phyloP scores from a whole-genome alignment of 805 yeast genomes.

The Torulaspora microellipsoides region DNA sequence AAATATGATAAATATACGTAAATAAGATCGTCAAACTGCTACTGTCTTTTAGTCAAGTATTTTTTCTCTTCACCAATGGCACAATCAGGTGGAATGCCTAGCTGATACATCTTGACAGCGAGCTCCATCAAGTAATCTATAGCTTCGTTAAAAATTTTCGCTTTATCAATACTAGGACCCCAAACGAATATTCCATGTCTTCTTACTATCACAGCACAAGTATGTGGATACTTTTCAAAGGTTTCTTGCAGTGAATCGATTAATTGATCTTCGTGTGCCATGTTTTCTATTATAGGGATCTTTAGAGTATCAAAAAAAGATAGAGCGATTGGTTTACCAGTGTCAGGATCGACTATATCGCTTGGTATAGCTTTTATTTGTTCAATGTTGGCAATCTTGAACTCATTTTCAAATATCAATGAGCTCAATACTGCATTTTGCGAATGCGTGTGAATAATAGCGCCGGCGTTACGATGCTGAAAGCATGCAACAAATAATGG shows the following conservation, averaged over 20 bases:
- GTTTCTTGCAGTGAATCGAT: conserved; percentile 61
- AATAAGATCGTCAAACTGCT: background rate
- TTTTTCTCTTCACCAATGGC: conserved; percentile 35
- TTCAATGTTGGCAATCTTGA: conserved; percentile 75
- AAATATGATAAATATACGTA: conserved; percentile 2
- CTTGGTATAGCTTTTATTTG: conserved; percentile 89
- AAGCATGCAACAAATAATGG: conserved; percentile 79
- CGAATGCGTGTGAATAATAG: conserved; percentile 93
- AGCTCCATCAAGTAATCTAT: conserved; percentile 82
- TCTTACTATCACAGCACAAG: conserved; percentile 85
- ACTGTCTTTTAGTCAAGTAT: conserved; percentile 15
- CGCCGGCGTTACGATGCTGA: conserved; percentile 69
- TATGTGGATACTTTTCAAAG: conserved; percentile 62
- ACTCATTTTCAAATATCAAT: conserved; percentile 62
- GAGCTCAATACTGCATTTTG: conserved; percentile 82
- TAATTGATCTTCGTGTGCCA: conserved; percentile 82
- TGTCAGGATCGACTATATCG: conserved; percentile 44
- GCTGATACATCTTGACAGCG: conserved; percentile 74
- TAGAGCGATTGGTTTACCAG: conserved; percentile 51
- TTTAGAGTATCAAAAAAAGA: conserved; percentile 68
- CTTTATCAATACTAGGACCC: conserved; percentile 91
- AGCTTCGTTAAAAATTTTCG: conserved; percentile 89
- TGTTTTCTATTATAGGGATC: conserved; percentile 88
- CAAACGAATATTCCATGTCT: conserved; percentile 96
- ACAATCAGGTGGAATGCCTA: conserved; percentile 54